Conservation (phyloP, 176 grass and related monocot genomes). For the Oryza rufipogon region DNA sequence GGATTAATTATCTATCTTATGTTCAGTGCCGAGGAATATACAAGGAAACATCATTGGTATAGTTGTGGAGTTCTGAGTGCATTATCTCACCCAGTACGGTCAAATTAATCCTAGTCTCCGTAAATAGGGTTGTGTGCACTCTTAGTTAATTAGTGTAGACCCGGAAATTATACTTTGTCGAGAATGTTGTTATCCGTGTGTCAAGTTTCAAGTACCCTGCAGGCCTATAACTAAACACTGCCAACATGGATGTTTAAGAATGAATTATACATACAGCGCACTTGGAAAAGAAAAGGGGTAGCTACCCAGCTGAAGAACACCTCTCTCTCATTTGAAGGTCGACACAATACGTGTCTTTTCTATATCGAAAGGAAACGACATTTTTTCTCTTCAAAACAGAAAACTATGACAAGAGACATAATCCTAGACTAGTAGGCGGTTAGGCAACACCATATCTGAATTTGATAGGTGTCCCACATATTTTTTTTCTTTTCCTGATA, state of each 20-base stretch:
- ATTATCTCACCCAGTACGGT: no score
- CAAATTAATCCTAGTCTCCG: no score
- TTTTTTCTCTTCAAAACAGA: conserved; percentile 37
- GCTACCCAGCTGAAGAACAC: neutral
- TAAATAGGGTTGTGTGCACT: no score
- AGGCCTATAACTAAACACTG: no score
- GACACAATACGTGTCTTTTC: conserved; percentile 6
- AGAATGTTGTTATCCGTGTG: no score
- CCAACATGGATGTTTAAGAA: neutral
- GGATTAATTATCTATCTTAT: neutral
- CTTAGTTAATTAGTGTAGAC: no score
- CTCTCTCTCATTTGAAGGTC: neutral
- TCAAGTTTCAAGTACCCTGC: no score
- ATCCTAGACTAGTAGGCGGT: conserved; percentile 40
- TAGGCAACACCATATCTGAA: conserved; percentile 36
- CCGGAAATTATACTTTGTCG: no score
- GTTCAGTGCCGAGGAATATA: no score
- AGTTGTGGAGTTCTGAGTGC: no score
- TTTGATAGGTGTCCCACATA: conserved; percentile 8
- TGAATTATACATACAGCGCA: neutral
- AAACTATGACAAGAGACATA: conserved; percentile 12
- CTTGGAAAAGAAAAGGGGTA: neutral
- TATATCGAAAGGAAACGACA: conserved; percentile 1
- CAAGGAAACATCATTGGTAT: no score
- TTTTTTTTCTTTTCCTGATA: neutral